Conservation (phyloP, 371 early-diverging fungal species). For the Lichtheimia hyalospora region DNA sequence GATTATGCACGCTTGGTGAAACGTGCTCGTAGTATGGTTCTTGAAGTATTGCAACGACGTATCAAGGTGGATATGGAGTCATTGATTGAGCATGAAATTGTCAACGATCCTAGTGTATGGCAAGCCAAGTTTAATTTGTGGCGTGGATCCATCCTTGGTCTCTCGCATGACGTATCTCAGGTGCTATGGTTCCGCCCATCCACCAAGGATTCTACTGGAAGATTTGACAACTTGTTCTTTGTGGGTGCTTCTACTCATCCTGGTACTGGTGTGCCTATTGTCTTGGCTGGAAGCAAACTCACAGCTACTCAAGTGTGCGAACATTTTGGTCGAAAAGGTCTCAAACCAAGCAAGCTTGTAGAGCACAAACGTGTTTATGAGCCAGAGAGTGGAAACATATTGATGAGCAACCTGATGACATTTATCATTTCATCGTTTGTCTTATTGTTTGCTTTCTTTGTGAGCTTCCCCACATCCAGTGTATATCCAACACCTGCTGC, state of each 20-base stretch:
- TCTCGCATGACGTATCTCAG: conserved; percentile 58
- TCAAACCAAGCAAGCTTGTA: conserved; percentile 8
- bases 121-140: conserved; percentile 60
- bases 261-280: conserved; percentile 71
- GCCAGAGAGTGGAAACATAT: conserved; percentile 3
- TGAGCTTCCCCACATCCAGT: conserved; percentile 23
- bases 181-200: conserved; percentile 63
- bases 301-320: conserved; percentile 49
- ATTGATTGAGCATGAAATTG: conserved; percentile 52
- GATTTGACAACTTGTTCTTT: conserved; percentile 62
- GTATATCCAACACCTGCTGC: conserved; percentile 32
- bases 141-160: conserved; percentile 62
- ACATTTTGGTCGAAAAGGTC: conserved; percentile 26
- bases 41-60: conserved; percentile 39
- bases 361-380: neutral
- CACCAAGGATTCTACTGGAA: conserved; percentile 51
- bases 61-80: conserved; percentile 26
- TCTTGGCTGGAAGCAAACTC: conserved; percentile 58
- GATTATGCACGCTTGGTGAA: conserved; percentile 36
- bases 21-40: conserved; percentile 50
- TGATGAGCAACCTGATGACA: neutral
- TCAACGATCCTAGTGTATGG: conserved; percentile 64
- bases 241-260: conserved; percentile 70
- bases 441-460: conserved; percentile 26
- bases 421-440: conserved; percentile 16